Base-by-base conservation (phyloP, 805 yeast species). In the Kodamaea laetipori region DNA sequence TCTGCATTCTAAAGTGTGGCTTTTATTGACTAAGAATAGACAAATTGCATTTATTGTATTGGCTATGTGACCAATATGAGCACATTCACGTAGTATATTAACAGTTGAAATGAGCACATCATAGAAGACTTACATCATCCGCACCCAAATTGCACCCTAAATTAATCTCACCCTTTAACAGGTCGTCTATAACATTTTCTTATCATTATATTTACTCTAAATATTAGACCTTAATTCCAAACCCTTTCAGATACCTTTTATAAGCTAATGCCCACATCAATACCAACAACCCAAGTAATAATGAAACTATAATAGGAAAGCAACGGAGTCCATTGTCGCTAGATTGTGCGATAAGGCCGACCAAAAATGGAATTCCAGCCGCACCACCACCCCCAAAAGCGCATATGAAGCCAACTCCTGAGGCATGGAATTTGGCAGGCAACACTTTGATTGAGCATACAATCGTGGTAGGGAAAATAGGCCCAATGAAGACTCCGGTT, bases 321-420 rank as follows among this genome's bases (percentile, higher is more conserved):
- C 58, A 48, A 9, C 50, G 50, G 17, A 68, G 56, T 0, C 74
- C 75, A 10, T 60, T 40, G 11, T 50, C 53, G 42, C 68, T 65
- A 1, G 64, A 47, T 39, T 69, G 62, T 1, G 75, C 74, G 3
- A 70, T 50, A 3, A 63, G 37, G 0, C 95, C 95, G 27, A 82
- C 71, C 2, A 79, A 41, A 49, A 80, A 84, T 1, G 95, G 94
- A 5, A 86, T 49, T 0, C 78, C 72, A 0, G 95, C 92, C n/a
- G 85, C 86, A 1, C 95, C 96, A 11, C 83, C 79, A 3, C 94
- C 90, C 5, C 95, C 95, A 47, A 86, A 58, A 0, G 94, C 90
- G 44, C 90, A 81, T 15, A 84, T 78, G 42, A 85, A 69, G 0
- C 95, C 90, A 6, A 88, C 74, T 1, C 89, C 90, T 12, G 79